phyloP scores from a whole-genome alignment of 2,329 filamentous ascomycete genomes.

The Aspergillus candidus region DNA sequence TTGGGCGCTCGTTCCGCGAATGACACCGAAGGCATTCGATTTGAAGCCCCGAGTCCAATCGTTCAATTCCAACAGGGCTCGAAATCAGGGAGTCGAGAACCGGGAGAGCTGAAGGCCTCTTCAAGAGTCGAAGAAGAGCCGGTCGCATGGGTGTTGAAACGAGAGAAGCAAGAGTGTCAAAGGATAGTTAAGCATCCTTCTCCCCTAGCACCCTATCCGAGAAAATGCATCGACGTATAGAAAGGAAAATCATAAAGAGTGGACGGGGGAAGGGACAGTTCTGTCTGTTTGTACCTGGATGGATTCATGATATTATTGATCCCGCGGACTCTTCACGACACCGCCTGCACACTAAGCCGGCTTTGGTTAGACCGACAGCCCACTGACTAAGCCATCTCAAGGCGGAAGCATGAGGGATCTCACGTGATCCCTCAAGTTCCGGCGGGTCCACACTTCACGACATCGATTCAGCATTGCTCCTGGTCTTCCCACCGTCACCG shows the following conservation, averaged over 20 bases:
- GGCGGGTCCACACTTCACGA: constrained; percentile 24
- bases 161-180: constrained; percentile 10
- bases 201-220: constrained; percentile 5
- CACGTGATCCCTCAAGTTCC: constrained; percentile 21
- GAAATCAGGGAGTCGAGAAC: constrained; percentile 30
- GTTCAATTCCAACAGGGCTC: constrained; percentile 27
- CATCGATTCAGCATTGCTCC: constrained; percentile 22
- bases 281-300: constrained; percentile 1
- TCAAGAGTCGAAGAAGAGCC: constrained; percentile 39
- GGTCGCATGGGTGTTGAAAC: constrained; percentile 33
- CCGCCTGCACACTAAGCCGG: constrained; percentile 1
- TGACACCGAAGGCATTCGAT: constrained; percentile 26
- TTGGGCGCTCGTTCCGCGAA: constrained; percentile 13
- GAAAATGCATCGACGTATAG: background rate
- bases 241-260: no score
- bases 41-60: constrained; percentile 18
- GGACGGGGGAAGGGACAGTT: background rate
- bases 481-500: constrained; percentile 21
- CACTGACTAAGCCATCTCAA: constrained; percentile 20
- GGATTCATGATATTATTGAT: background rate
- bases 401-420: constrained; percentile 28
- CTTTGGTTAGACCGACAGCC: constrained; percentile 6
- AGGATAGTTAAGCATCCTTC: constrained; percentile 25
- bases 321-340: constrained; percentile 9
- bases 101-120: constrained; percentile 37